A percentile compares a stretch with the other conserved stretches of the same genome.
Evolutionary conservation across 2,329 filamentous ascomycete genomes (phyloP).

Genomic region (Colletotrichum tamarilloi): DNA sequence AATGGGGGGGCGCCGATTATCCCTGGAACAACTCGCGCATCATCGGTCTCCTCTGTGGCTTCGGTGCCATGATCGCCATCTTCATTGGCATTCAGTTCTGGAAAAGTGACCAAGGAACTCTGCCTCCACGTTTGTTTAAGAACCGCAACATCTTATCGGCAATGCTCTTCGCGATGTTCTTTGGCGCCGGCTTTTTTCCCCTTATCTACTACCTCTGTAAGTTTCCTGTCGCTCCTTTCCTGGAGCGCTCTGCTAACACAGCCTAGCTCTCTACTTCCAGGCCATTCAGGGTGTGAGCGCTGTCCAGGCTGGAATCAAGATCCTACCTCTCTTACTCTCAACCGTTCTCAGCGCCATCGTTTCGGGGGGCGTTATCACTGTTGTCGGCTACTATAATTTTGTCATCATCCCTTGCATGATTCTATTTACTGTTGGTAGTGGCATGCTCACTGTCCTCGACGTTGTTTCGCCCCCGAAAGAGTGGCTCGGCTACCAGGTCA

Average conservation of each 20-base stretch:
- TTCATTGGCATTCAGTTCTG: slow-evolving; percentile 60
- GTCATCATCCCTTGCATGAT: slow-evolving; percentile 55
- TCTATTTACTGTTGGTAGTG: slow-evolving; percentile 58
- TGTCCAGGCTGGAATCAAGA: slow-evolving; percentile 65
- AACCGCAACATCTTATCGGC: slow-evolving; percentile 53
- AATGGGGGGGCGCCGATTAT: slow-evolving; percentile 66
- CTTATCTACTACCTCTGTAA: slow-evolving; percentile 65
- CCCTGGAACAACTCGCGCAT: slow-evolving; percentile 61
- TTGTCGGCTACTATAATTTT: slow-evolving; percentile 55
- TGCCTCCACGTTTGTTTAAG: slow-evolving; percentile 61
- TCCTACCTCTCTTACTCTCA: slow-evolving; percentile 63
- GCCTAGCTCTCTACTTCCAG: slow-evolving; percentile 62
- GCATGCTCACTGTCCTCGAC: slow-evolving; percentile 65
- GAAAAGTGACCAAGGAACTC: slow-evolving; percentile 58
- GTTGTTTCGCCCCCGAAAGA: slow-evolving; percentile 56
- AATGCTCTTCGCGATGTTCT: slow-evolving; percentile 57
- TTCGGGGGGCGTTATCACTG: slow-evolving; percentile 54
- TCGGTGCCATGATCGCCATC: slow-evolving; percentile 54
- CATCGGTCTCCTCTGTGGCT: slow-evolving; percentile 63
- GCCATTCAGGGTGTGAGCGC: slow-evolving; percentile 63
- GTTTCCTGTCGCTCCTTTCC: slow-evolving; percentile 30
- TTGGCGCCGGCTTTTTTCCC: slow-evolving; percentile 63
- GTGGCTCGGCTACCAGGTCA: slow-evolving; percentile 70
- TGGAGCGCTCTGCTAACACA: background rate
- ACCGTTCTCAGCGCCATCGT: slow-evolving; percentile 59